phyloP scores from a whole-genome alignment of 257 asterid genomes.

The Penstemon davidsonii region DNA sequence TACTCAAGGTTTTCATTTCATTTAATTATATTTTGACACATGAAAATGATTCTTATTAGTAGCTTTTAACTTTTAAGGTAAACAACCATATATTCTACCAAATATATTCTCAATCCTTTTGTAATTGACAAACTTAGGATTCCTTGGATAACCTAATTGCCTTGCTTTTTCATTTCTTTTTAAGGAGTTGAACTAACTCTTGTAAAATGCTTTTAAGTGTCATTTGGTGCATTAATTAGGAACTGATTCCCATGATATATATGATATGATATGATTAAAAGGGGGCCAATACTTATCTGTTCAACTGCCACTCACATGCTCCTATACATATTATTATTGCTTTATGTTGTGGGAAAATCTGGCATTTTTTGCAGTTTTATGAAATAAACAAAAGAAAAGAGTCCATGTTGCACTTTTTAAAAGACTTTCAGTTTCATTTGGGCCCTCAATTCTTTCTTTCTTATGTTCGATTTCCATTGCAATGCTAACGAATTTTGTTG shows the following conservation, averaged over 20 bases:
- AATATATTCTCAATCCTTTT: constrained; percentile 12
- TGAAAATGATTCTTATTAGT: constrained; percentile 8
- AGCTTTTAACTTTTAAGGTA: constrained; percentile 16
- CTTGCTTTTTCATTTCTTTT: constrained; percentile 11
- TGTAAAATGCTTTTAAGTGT: constrained; percentile 26
- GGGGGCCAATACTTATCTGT: constrained; percentile 31
- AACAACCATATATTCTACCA: no score
- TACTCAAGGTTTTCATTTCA: background rate
- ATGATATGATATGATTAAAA: background rate
- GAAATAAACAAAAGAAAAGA: background rate
- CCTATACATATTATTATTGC: constrained; percentile 25
- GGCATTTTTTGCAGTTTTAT: background rate
- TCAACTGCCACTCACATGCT: constrained; percentile 51
- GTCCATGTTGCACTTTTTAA: background rate
- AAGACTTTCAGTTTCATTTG: constrained; percentile 16
- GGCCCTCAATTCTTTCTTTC: constrained; percentile 15
- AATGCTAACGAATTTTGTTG: no score
- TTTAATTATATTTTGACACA: background rate
- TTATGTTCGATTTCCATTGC: constrained; percentile 21
- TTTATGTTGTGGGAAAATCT: constrained; percentile 1
- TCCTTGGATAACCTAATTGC: constrained; percentile 43
- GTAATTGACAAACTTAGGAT: constrained; percentile 11
- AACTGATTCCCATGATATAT: constrained; percentile 27
- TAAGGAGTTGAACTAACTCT: constrained; percentile 37
- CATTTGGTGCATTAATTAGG: constrained; percentile 38